A percentile compares a stretch with the other conserved stretches of the same genome.
Conservation (phyloP, 1,139 yeast species). For the Eremothecium cymbalariae region DNA sequence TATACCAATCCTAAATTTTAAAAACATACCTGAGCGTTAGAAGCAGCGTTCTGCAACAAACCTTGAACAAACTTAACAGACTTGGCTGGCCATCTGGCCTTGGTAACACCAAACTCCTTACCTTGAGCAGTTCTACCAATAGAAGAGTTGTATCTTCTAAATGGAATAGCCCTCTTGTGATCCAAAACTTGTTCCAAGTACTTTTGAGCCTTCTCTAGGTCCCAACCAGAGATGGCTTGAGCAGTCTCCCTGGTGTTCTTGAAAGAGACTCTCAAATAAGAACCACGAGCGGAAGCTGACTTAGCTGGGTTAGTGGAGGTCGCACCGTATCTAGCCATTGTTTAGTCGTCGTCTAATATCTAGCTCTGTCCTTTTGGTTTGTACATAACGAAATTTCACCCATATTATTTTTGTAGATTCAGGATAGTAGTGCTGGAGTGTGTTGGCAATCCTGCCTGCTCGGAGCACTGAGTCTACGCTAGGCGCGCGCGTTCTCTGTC, state of each 20-base stretch:
- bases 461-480: background rate
- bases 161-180: slow-evolving; percentile 99
- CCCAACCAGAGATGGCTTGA: slow-evolving; percentile 97
- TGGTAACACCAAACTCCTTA: slow-evolving; percentile 99
- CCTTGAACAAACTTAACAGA: slow-evolving; percentile 93
- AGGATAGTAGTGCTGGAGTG: background rate
- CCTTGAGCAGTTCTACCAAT: slow-evolving; percentile 99
- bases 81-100: slow-evolving; percentile 99
- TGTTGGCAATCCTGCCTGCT: background rate
- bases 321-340: slow-evolving; percentile 95
- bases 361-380: slow-evolving; percentile 7
- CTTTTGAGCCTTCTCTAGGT: slow-evolving; percentile 88
- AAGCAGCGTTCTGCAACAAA: slow-evolving; percentile 93
- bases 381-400: background rate
- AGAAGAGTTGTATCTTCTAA: slow-evolving; percentile 95
- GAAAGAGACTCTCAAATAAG: slow-evolving; percentile 98
- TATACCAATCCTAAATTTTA: background rate
- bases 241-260: slow-evolving; percentile 99
- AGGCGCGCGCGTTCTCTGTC: too few species aligned
- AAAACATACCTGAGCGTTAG: slow-evolving; percentile 81
- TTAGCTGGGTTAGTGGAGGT: slow-evolving; percentile 98
- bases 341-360: slow-evolving; percentile 23
- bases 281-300: slow-evolving; percentile 99
- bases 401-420: background rate
- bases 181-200: slow-evolving; percentile 95